phyloP scores from a whole-genome alignment of 1,139 yeast genomes.

The Kodamaea fungicola region DNA sequence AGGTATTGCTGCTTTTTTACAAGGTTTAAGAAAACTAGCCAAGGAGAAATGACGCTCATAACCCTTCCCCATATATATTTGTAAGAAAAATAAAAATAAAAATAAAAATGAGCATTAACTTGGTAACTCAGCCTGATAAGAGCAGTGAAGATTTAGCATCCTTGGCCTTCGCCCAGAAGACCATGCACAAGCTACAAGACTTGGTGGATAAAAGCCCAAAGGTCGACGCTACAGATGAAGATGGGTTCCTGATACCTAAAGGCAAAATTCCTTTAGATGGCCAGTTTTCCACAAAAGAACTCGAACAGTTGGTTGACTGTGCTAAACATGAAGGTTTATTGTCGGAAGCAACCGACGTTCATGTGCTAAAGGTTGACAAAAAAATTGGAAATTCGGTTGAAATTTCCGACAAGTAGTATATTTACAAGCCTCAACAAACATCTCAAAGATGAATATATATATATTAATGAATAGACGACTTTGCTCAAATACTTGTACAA shows the following conservation, averaged over 20 bases:
- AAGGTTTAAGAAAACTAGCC: constrained; percentile 24
- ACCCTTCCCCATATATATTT: neutral
- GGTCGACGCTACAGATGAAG: constrained; percentile 22
- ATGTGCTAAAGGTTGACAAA: constrained; percentile 22
- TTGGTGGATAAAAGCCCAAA: neutral
- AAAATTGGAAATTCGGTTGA: constrained; percentile 15
- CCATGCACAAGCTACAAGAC: constrained; percentile 1
- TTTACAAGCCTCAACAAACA: no score
- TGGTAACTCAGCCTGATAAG: constrained; percentile 16
- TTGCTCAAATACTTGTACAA: no score
- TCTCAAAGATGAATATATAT: no score
- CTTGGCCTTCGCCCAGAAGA: neutral
- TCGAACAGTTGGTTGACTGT: constrained; percentile 26
- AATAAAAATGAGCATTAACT: constrained; percentile 8
- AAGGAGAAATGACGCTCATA: neutral
- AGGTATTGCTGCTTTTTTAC: constrained; percentile 53
- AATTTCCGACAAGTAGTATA: constrained; percentile 9
- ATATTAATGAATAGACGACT: no score
- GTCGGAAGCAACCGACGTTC: constrained; percentile 23
- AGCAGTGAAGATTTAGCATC: neutral
- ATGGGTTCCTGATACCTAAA: constrained; percentile 36
- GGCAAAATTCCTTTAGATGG: constrained; percentile 43
- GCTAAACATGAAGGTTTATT: constrained; percentile 33
- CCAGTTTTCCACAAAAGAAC: constrained; percentile 36
- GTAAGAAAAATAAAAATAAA: neutral